A percentile compares a stretch with the other conserved stretches of the same genome.
phyloP scores from a whole-genome alignment of 225 moss, liverwort and hornwort genomes.

The Neckera pumila region DNA sequence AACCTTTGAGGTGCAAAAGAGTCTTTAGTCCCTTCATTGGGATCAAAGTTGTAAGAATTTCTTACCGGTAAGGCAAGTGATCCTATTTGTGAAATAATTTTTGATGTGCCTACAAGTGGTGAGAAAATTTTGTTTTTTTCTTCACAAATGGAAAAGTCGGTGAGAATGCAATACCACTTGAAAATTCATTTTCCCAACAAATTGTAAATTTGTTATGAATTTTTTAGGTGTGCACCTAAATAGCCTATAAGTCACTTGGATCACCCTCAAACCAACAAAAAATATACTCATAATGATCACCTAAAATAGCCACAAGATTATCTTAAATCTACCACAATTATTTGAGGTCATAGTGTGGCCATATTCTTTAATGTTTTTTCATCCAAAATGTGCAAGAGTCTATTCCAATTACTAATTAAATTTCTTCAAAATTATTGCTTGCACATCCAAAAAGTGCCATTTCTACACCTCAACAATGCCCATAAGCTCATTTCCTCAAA shows the following conservation, averaged over 20 bases:
- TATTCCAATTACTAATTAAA: not conserved
- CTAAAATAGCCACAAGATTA: not conserved
- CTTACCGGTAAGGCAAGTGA: too few species aligned
- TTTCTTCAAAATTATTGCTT: not conserved
- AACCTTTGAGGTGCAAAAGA: not conserved
- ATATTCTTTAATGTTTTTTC: not conserved
- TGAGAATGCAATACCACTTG: not conserved
- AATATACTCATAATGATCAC: not conserved
- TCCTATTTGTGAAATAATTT: too few species aligned
- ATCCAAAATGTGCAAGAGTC: not conserved
- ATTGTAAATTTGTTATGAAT: not conserved
- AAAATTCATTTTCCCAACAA: not conserved
- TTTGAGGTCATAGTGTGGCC: not conserved
- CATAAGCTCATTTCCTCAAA: not conserved
- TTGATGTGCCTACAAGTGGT: not conserved
- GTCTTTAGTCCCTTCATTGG: too few species aligned
- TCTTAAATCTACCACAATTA: not conserved
- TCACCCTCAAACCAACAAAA: not conserved
- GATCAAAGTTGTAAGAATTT: too few species aligned
- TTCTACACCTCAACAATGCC: rapidly evolving
- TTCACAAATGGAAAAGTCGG: not conserved
- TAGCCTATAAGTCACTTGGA: too few species aligned
- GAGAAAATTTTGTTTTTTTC: not conserved
- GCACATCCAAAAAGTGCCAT: not conserved
- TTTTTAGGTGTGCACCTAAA: not conserved